A percentile compares a stretch with the other conserved stretches of the same genome.
phyloP scores from a whole-genome alignment of 2,329 filamentous ascomycete genomes.

The Talaromyces sp. region DNA sequence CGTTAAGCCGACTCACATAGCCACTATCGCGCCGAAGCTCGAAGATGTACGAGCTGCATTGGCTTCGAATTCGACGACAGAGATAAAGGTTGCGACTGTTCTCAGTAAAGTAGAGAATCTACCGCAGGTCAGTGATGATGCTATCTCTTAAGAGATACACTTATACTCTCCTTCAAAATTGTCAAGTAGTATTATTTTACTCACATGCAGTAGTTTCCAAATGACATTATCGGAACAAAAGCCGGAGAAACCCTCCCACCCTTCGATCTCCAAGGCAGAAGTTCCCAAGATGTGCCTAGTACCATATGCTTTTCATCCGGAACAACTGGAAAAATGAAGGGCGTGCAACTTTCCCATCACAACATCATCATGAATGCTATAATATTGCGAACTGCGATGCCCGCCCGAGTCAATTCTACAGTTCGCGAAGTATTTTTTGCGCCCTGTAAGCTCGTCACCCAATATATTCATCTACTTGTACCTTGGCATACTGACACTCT shows the following conservation, averaged over 20 bases:
- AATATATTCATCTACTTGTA: not conserved
- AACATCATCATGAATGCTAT: constrained; percentile 70
- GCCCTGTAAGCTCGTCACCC: constrained; percentile 20
- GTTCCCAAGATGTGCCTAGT: constrained; percentile 22
- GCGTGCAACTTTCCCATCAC: constrained; percentile 72
- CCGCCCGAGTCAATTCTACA: constrained; percentile 19
- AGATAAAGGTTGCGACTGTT: constrained; percentile 7
- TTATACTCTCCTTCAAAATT: not conserved
- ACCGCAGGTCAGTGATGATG: not conserved
- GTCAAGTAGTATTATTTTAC: not conserved
- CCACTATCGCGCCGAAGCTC: constrained; percentile 23
- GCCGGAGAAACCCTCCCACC: constrained; percentile 19
- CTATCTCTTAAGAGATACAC: not conserved
- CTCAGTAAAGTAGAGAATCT: not conserved
- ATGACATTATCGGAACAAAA: constrained; percentile 22
- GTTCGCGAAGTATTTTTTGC: constrained; percentile 24
- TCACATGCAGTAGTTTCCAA: constrained; percentile 21
- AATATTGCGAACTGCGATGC: constrained; percentile 21
- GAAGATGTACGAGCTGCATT: constrained; percentile 21
- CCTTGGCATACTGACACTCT: not conserved
- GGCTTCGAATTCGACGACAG: constrained; percentile 12
- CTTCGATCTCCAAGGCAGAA: constrained; percentile 23
- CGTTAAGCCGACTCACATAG: constrained; percentile 24
- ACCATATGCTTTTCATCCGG: constrained; percentile 64
- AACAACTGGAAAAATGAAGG: constrained; percentile 81